These are phyloP conservation scores for Apiotrichum sp. DNA, from an alignment of 1,284 basidiomycete genomes.

Conservation along the genomic window DNA sequence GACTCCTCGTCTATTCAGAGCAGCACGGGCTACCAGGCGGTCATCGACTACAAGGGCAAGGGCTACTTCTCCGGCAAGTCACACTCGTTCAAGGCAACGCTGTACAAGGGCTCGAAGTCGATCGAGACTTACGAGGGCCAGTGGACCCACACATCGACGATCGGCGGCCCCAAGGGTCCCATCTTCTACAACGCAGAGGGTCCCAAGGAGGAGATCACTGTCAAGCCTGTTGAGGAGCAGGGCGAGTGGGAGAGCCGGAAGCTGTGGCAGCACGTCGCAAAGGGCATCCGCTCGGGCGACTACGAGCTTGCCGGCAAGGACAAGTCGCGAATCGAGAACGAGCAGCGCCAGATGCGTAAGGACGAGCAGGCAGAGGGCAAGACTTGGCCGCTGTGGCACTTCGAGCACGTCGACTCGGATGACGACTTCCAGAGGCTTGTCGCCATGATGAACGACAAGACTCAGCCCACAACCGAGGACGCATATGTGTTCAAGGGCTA, in stretches of 20 bases:
- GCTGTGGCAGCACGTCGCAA: slow-evolving; percentile 81
- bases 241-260: slow-evolving; percentile 78
- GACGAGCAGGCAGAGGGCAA: slow-evolving; percentile 70
- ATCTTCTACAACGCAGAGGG: slow-evolving; percentile 52
- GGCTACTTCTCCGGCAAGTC: slow-evolving; percentile 92
- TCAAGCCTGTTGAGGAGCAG: slow-evolving; percentile 59
- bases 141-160: slow-evolving; percentile 64
- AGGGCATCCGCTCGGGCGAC: slow-evolving; percentile 84
- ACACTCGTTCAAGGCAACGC: slow-evolving; percentile 81
- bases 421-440: slow-evolving; percentile 58
- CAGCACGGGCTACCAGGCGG: slow-evolving; percentile 63
- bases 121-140: slow-evolving; percentile 71
- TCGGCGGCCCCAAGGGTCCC: slow-evolving; percentile 54
- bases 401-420: slow-evolving; percentile 62
- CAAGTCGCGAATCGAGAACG: slow-evolving; percentile 92
- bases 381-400: slow-evolving; percentile 72
- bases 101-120: slow-evolving; percentile 48
- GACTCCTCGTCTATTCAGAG: slow-evolving; percentile 80
- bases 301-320: slow-evolving; percentile 85
- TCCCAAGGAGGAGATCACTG: slow-evolving; percentile 63
- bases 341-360: slow-evolving; percentile 80
- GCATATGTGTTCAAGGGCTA: slow-evolving; percentile 38
- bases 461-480: slow-evolving; percentile 45
- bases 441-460: slow-evolving; percentile 39
- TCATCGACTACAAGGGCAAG: slow-evolving; percentile 88